Base-by-base conservation (phyloP, 1,284 basidiomycete genomes). In the Pseudozyma thailandica region DNA sequence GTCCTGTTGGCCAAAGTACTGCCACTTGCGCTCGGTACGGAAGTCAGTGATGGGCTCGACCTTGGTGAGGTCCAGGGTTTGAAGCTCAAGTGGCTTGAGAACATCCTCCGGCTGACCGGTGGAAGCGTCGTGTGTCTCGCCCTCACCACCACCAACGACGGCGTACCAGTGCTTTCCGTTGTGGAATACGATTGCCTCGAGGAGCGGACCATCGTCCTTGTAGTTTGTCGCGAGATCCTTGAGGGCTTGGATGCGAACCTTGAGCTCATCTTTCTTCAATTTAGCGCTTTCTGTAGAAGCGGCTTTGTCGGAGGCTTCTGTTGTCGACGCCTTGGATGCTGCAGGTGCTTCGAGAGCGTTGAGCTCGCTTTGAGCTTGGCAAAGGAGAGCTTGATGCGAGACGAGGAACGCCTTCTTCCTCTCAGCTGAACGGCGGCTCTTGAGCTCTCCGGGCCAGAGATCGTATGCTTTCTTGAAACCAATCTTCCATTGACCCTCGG, bases 381-480 rank as follows among this genome's bases (percentile, higher is more conserved):
- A 73, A 18, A 83, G 56, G 12, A 83, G 72, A n/a, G 69, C 63
- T 15, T 71, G 66, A 21, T 80, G 72, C 21, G 78, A 77, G 21
- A 82, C 75, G 33, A 80, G 73, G 61, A 81, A 83, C 15, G 78
- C 77, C 26, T 66, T 68, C 44, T 74, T 65, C 28, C 83, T 71
- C 59, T 83, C 80, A 20, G 59, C 68, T 27, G 75, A 74, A 18
- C 83, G 65, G 18, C 83, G 74, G 25, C 41, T 59, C 31, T 81
- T 75, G 20, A 84, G 78, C 59, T 80, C 80, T 16, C 56, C 58
- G 1, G 83, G 83, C 79, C 81, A 84, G 31, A 84, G 71, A 26
- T 82, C 81, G 59, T 81, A 83, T 4, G 83, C 83, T 16, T 60
- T 65, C 65, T 82, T 82, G 58, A 76, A 75, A 26, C 82, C 82